phyloP scores from a whole-genome alignment of 306 rosid species.

The Mimosa pudica region DNA sequence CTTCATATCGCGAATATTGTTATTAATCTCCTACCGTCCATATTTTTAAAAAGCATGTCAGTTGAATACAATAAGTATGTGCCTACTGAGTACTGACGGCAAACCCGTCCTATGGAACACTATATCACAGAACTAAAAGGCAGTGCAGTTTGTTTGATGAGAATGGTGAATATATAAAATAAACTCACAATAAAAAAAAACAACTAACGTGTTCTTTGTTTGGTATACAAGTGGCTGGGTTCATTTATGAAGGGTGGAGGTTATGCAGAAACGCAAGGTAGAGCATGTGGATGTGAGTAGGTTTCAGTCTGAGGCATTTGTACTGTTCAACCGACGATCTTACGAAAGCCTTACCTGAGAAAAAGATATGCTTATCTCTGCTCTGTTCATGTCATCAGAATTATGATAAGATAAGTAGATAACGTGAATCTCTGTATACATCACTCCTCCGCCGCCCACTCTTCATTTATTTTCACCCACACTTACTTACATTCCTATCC shows the following conservation, averaged over 20 bases:
- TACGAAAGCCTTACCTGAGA: not conserved
- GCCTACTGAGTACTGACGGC: too few relatives aligned
- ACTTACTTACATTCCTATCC: too few relatives aligned
- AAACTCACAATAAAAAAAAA: too few relatives aligned
- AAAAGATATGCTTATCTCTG: not conserved
- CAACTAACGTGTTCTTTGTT: not conserved
- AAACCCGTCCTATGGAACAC: too few relatives aligned
- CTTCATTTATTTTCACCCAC: not conserved
- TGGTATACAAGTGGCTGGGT: too few relatives aligned
- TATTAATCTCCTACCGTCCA: not conserved
- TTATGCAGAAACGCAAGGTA: not conserved
- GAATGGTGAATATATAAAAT: not conserved
- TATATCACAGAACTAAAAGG: too few relatives aligned
- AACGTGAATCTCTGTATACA: not conserved
- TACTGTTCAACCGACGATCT: not conserved
- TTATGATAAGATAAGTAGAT: not conserved
- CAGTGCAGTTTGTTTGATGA: not conserved
- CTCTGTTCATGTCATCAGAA: not conserved
- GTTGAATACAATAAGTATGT: not conserved
- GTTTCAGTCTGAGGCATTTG: not conserved
- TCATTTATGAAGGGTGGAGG: not conserved
- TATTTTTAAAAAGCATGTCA: not conserved
- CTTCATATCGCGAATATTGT: too few relatives aligned
- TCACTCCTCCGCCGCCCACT: conserved; percentile 17
- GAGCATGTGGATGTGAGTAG: not conserved